Evolutionary conservation across 768 basidiomycete genomes (phyloP).

Genomic region (Suillus americanus): DNA sequence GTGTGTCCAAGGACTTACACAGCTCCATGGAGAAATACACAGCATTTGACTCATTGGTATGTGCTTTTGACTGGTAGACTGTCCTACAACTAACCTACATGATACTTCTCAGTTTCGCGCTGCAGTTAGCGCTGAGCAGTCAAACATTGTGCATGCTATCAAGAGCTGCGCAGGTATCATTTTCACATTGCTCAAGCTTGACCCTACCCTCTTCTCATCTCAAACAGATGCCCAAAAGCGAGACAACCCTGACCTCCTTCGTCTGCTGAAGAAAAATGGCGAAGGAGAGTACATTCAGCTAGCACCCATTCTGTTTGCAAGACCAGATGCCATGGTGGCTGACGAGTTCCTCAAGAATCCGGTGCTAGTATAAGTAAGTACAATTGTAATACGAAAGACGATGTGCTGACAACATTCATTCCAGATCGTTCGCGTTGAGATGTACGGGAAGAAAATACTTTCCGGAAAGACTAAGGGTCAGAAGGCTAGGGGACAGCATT

Average conservation of each 20-base stretch:
- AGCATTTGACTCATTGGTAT: too few relatives aligned
- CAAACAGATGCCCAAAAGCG: too few relatives aligned
- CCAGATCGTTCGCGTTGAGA: background rate
- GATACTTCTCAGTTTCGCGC: background rate
- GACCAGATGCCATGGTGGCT: background rate
- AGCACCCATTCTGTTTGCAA: background rate
- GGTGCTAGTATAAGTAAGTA: background rate
- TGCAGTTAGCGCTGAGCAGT: background rate
- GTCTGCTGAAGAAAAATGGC: background rate
- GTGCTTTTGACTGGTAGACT: too few relatives aligned
- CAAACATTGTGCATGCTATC: constrained; percentile 3
- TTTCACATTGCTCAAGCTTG: background rate
- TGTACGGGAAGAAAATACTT: background rate
- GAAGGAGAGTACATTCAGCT: background rate
- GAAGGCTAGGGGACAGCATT: background rate
- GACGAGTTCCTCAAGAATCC: background rate
- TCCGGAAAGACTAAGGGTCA: background rate
- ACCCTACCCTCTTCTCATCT: background rate
- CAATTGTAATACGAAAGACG: background rate
- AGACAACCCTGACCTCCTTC: background rate
- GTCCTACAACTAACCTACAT: too few relatives aligned
- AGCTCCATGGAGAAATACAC: too few relatives aligned
- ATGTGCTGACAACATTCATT: background rate
- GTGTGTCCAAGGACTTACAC: too few relatives aligned
- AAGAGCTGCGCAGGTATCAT: background rate